Evolutionary conservation across 2,329 filamentous ascomycete genomes (phyloP), one percentile per base, ranked within the genome.

Genomic region (Talaromyces piceae): DNA sequence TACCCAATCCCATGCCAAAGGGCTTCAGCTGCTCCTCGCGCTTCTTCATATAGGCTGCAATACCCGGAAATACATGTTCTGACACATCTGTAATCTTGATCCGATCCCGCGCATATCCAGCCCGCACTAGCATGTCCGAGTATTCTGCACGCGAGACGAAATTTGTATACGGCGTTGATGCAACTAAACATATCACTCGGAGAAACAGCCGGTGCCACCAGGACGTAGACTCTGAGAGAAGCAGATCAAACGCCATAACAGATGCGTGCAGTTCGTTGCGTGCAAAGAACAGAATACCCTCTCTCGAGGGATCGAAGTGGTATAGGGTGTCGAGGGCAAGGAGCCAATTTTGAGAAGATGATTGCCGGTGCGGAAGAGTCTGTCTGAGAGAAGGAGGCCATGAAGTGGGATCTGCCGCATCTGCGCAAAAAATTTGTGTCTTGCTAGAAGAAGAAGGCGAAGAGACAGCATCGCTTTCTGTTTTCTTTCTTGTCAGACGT

Each of bases 271-370:
- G 65, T 0, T 61, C 61, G 2, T 56, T 59, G 2, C 65, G 61
- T 1, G 75, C 69, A 31, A 75, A 66, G 4, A 61, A 50, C 8
- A 81, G 68, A 2, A 80, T 58, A 0, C 73, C 71, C 50, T 63
- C 67, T n/a, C 79, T 66, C 0, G 77, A 80, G 0, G 78, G 79
- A 0, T 66, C 67, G 57, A 81, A 82, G 59, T 82, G 78, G 50
- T 82, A 81, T 4, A 80, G 61, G 3, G 77, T 77, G 58, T 82
- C 79, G 1, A 82, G 68, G 0, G 74, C 79, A 1, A 82, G 67
- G 0, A 81, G 64, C 77, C 77, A 81, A n/a, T 16, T 61, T 57
- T 47, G 77, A 63, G 0, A 48, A 56, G n/a, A n/a, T n/a, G n/a
- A n/a, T n/a, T n/a, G n/a, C n/a, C n/a, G n/a, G 48, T 51, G 26